Base-by-base conservation (phyloP, 2,329 filamentous ascomycete species). In the Huntiella abstrusa region DNA sequence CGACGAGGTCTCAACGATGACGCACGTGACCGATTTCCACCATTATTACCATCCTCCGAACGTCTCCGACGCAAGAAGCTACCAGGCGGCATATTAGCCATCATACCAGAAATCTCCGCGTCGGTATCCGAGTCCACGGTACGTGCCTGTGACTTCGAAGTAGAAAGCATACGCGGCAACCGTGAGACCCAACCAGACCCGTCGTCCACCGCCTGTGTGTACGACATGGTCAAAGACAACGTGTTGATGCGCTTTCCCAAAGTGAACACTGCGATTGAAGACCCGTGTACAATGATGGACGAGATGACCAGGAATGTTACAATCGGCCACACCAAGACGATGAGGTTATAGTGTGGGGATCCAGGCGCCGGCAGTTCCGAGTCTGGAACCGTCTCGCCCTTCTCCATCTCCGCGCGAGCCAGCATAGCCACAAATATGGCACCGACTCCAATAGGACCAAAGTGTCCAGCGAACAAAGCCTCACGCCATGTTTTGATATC, bases 401-500 rank as follows among this genome's bases (percentile, higher is more conserved):
- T 77, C 59, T 95, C 85, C 13, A 98, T 62, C 59, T 98, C 91
- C n/a, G 85, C 87, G 56, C 88, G 73, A 13, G 91, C 86, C 41
- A 98, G 68, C 49, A 98, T 93, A 15, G 86, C 85, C 41, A 94
- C 80, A 53, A 98, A 98, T 49, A 98, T 87, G 51, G 88, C 91
- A 50, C 91, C 91, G 45, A 98, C 91, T 45, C 91, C 91, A 54
- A 98, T 96, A 22, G 91, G 91, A 5, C 91, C 91, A 57, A 98
- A 98, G 60, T 98, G 91, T 1, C 91, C 91, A 12, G 91, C 91
- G 58, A 98, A 98, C 1, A 95, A 67, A 4, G 91, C 88, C 59
- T 98, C 91, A 55, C 91, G 80, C 88, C 91, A 98, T 0, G 88
- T 96, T 63, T 95, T 96, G 55, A 98, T 78, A 57, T 98, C 91